Conservation (phyloP, 106 monocot genomes). For the Hemerocallis citrina region DNA sequence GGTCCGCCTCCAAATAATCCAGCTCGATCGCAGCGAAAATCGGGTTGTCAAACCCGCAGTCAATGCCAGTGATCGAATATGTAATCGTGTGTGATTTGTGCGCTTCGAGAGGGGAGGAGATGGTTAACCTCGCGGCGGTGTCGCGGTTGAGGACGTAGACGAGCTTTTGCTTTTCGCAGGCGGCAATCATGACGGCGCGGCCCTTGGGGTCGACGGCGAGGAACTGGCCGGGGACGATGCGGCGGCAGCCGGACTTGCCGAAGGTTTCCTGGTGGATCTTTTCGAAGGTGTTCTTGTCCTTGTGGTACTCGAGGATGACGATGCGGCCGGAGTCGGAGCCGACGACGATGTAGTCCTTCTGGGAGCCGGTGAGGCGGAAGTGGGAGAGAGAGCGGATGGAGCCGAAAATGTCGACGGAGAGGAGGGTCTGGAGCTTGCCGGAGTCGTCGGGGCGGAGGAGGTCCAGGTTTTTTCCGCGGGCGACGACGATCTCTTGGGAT, state of each 20-base stretch:
- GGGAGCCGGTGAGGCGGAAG: slow-evolving; percentile 96
- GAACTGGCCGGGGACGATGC: slow-evolving; percentile 93
- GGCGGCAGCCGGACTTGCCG: slow-evolving; percentile 96
- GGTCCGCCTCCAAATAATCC: slow-evolving; percentile 90
- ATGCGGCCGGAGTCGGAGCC: slow-evolving; percentile 96
- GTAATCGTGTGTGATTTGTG: slow-evolving; percentile 88
- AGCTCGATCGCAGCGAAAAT: slow-evolving; percentile 93
- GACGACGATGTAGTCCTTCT: slow-evolving; percentile 88
- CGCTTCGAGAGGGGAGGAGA: slow-evolving; percentile 92
- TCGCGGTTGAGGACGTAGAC: slow-evolving; percentile 97
- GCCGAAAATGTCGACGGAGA: slow-evolving; percentile 91
- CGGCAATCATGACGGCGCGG: slow-evolving; percentile 89
- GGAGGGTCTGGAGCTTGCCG: slow-evolving; percentile 85
- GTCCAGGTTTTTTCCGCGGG: slow-evolving; percentile 72
- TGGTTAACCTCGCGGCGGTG: slow-evolving; percentile 77
- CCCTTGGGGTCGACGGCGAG: slow-evolving; percentile 96
- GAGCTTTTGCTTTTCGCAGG: slow-evolving; percentile 97
- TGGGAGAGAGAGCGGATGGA: slow-evolving; percentile 78
- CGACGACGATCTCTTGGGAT: slow-evolving; percentile 90
- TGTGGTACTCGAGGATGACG: slow-evolving; percentile 89
- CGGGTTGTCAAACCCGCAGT: slow-evolving; percentile 96
- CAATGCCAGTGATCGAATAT: slow-evolving; percentile 65
- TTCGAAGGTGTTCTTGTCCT: slow-evolving; percentile 56
- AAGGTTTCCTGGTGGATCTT: slow-evolving; percentile 98
- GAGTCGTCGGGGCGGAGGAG: slow-evolving; percentile 92